Conservation (phyloP, 352 stramenopile genomes). For the Phytophthora melonis region DNA sequence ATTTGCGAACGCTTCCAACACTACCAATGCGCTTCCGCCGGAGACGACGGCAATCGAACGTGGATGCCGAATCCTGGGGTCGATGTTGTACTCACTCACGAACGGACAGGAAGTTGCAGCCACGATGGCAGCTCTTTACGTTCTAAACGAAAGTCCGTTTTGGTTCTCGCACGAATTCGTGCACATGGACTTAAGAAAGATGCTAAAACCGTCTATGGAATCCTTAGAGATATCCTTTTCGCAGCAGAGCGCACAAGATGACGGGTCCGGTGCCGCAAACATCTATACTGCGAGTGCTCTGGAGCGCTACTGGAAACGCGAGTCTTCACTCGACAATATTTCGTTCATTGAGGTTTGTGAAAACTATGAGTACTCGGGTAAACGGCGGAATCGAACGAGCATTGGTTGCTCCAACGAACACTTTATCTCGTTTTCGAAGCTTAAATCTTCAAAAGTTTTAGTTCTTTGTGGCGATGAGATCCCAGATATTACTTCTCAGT, state of each 20-base stretch:
- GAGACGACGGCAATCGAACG: not conserved
- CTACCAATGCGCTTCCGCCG: not conserved
- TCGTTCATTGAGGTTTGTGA: constrained; percentile 28
- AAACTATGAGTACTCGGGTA: not conserved
- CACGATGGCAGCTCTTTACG: not conserved
- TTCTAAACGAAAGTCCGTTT: not conserved
- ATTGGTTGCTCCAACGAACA: no score
- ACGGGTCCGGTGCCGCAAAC: no score
- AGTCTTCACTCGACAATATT: not conserved
- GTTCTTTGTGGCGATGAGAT: not conserved
- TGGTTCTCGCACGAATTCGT: not conserved
- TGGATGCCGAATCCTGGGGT: not conserved
- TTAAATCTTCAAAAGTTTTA: not conserved
- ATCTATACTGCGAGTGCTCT: not conserved
- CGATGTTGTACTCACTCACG: not conserved
- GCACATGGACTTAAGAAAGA: not conserved
- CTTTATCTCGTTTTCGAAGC: not conserved
- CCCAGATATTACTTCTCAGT: not conserved
- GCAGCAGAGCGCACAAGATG: not conserved
- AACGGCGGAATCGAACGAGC: no score
- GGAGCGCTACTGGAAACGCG: constrained; percentile 23
- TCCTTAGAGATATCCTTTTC: not conserved
- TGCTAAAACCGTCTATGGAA: not conserved
- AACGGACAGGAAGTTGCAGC: not conserved
- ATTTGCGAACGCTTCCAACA: not conserved